Conservation (phyloP, 345 rosid genomes). For the Lepidium sativum region DNA sequence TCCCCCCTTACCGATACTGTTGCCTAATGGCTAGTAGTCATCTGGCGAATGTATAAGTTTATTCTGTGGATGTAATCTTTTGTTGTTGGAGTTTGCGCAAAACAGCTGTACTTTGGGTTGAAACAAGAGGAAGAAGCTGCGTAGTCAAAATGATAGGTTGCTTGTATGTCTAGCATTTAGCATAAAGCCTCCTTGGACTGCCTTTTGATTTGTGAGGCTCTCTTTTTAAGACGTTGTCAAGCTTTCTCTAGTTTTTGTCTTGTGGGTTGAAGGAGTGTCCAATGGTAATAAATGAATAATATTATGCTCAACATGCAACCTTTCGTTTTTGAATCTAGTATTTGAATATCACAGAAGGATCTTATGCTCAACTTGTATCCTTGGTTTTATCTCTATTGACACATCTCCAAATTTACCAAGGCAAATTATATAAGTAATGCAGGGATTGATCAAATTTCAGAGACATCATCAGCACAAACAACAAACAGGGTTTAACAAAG, state of each 20-base stretch:
- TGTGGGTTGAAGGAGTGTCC: not conserved
- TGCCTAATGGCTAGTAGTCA: slow-evolving; percentile 9
- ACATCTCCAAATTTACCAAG: not conserved
- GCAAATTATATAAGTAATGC: not conserved
- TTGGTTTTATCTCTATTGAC: not conserved
- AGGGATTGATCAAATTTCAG: not conserved
- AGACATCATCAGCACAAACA: not conserved
- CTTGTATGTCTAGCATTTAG: slow-evolving; percentile 22
- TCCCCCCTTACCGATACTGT: not conserved
- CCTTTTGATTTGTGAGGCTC: slow-evolving; percentile 20
- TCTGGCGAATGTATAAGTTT: slow-evolving; percentile 17
- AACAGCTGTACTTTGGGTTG: slow-evolving; percentile 10
- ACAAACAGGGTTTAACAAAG: not conserved
- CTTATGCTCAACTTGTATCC: not conserved
- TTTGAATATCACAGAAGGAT: not conserved
- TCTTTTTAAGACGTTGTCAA: slow-evolving; percentile 10
- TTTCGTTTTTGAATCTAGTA: not conserved
- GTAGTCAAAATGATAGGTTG: slow-evolving; percentile 22
- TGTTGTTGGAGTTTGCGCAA: slow-evolving; percentile 13
- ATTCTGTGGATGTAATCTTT: slow-evolving; percentile 18
- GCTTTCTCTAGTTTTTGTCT: slow-evolving; percentile 1
- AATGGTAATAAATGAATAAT: slow-evolving; percentile 10
- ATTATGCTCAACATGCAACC: not conserved
- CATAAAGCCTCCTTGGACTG: slow-evolving; percentile 27
- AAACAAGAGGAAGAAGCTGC: slow-evolving; percentile 24